Evolutionary conservation across 2,329 filamentous ascomycete genomes (phyloP).

Genomic region (Fusarium nodosum): DNA sequence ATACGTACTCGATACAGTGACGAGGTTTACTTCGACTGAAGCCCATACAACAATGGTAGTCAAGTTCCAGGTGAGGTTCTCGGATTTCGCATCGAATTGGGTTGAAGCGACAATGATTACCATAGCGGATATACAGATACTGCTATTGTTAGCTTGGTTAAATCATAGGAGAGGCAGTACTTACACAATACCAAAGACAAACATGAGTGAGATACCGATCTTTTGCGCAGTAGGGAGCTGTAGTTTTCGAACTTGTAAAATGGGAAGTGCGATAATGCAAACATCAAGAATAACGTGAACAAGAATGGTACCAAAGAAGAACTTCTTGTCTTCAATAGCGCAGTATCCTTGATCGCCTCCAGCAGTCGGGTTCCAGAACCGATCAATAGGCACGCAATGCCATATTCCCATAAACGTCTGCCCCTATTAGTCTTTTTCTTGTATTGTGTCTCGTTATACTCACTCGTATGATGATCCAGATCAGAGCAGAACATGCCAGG

Average conservation of each 20-base stretch:
- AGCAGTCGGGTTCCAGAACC: conserved; percentile 34
- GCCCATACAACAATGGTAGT: conserved; percentile 45
- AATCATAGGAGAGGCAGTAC: neutral
- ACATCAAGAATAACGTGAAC: conserved; percentile 53
- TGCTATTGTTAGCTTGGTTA: neutral
- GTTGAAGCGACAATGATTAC: conserved; percentile 42
- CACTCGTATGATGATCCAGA: conserved; percentile 51
- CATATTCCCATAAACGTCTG: conserved; percentile 40
- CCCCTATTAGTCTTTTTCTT: neutral
- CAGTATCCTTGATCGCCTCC: conserved; percentile 19
- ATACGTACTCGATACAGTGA: conserved; percentile 44
- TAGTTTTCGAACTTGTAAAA: conserved; percentile 51
- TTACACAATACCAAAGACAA: conserved; percentile 52
- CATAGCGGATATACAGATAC: conserved; percentile 41
- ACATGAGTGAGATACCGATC: conserved; percentile 49
- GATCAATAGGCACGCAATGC: conserved; percentile 38
- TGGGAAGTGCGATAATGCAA: conserved; percentile 49
- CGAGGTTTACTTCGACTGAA: conserved; percentile 45
- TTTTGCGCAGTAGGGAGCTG: conserved; percentile 49
- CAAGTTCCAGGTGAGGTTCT: conserved; percentile 46
- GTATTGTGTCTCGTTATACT: rapidly evolving
- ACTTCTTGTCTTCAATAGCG: conserved; percentile 49
- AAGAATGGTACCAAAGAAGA: conserved; percentile 53
- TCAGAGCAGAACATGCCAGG: conserved; percentile 37
- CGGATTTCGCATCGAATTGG: conserved; percentile 21